A percentile compares a stretch with the other conserved stretches of the same genome.
Evolutionary conservation across 768 basidiomycete species (phyloP).

Genomic region (Rhizopogon salebrosus): DNA sequence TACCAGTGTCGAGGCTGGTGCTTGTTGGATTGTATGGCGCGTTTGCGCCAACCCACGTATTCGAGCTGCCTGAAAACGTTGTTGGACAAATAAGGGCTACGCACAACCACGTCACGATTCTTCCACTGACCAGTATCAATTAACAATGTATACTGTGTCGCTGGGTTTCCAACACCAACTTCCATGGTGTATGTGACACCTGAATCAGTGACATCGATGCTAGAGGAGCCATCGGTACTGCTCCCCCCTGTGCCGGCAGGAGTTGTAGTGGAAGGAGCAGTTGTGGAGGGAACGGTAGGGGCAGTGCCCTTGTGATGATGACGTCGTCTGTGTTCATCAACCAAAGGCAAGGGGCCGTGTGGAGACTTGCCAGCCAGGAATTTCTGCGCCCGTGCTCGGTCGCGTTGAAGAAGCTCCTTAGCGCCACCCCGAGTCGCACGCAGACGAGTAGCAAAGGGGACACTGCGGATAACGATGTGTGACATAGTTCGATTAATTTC

Average conservation of each 20-base stretch:
- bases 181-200: constrained; percentile 50
- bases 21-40: constrained; percentile 40
- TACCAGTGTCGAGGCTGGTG: constrained; percentile 38
- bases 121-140: constrained; percentile 47
- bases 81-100: background rate
- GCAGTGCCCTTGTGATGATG: constrained; percentile 5
- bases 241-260: constrained; percentile 10
- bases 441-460: constrained; percentile 45
- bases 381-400: constrained; percentile 51
- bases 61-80: constrained; percentile 34
- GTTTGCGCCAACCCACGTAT: constrained; percentile 55
- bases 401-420: constrained; percentile 45
- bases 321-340: constrained; percentile 19
- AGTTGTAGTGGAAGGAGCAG: constrained; percentile 7
- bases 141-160: constrained; percentile 45
- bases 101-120: background rate
- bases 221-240: constrained; percentile 11
- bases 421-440: constrained; percentile 30
- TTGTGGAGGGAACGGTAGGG: background rate
- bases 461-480: constrained; percentile 26
- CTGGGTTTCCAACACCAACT: constrained; percentile 48
- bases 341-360: constrained; percentile 42
- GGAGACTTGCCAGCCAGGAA: constrained; percentile 48
- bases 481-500: constrained; percentile 27
- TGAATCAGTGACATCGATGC: constrained; percentile 54